phyloP scores from a whole-genome alignment of 495 filamentous ascomycete genomes.

The Evernia prunastri region DNA sequence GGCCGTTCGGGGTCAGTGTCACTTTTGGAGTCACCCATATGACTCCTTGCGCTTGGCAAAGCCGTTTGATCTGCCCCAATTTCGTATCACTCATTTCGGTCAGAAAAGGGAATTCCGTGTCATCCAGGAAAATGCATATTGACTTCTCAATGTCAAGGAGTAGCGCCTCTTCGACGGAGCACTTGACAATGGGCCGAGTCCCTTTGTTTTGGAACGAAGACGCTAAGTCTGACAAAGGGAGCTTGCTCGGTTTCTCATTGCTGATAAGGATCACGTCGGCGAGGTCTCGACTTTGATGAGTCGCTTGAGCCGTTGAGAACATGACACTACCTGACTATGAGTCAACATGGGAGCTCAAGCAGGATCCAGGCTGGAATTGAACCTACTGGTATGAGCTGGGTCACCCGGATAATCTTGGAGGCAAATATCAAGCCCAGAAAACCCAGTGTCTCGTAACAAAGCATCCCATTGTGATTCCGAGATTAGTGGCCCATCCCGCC shows the following conservation, averaged over 20 bases:
- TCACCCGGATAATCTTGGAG: not conserved
- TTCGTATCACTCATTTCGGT: not conserved
- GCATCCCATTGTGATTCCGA: not conserved
- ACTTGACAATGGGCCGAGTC: too few relatives aligned
- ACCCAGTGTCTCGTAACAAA: not conserved
- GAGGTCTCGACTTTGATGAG: too few relatives aligned
- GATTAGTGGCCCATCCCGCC: not conserved
- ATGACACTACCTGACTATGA: too few relatives aligned
- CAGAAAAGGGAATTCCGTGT: conserved; percentile 15
- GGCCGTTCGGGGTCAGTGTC: conserved; percentile 18
- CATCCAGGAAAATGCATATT: conserved; percentile 3
- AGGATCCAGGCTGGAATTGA: too few relatives aligned
- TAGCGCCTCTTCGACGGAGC: too few relatives aligned
- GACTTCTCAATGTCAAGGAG: too few relatives aligned
- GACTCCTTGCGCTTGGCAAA: conserved; percentile 27
- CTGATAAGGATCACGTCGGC: too few relatives aligned
- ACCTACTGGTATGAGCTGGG: not conserved
- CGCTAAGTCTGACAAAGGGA: too few relatives aligned
- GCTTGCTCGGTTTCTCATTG: too few relatives aligned
- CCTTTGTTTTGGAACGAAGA: too few relatives aligned
- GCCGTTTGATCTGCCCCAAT: conserved; percentile 27
- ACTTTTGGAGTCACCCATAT: conserved; percentile 32
- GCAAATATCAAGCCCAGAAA: not conserved
- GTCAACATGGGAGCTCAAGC: too few relatives aligned
- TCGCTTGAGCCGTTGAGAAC: too few relatives aligned